Base-by-base conservation (phyloP, 1,284 basidiomycete species). In the Cutaneotrichosporon dermatis region DNA sequence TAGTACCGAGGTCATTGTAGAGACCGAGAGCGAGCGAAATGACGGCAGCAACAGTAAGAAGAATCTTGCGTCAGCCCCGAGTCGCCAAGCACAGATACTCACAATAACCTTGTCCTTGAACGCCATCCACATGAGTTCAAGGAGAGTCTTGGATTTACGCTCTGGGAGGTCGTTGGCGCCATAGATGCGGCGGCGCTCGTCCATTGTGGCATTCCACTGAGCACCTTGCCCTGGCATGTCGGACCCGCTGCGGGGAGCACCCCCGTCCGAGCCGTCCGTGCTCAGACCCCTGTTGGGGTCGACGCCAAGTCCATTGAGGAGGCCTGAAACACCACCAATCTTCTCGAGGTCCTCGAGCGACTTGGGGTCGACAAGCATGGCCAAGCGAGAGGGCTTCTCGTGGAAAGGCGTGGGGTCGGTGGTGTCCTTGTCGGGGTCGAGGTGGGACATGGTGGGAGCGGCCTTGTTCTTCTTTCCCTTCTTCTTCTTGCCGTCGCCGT, bases 11-110 rank as follows among this genome's bases (percentile, higher is more conserved):
- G 71, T 92, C 90, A 74, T 93, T 88, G 79, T 97, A 97, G 45
- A 99, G 80, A 55, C 96, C 95, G 16, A 99, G 85, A 8, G 92
- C 92, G 49, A 99, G 83, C 4, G 95, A 97, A 50, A 99, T 84
- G 55, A 91, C 85, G 4, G 96, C 95, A 42, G 93, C 92, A 69
- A 98, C 84, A 37, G 88, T 89, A 48, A 98, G 83, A 55, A 99
- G 79, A 65, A 97, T 86, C 88, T 92, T 40, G 46, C 12, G 44
- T 53, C 45, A 55, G 44, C 42, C 13, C 46, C 25, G 25, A 25
- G 25, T 25, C 25, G 25, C 25, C 25, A 25, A 25, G 25, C 25
- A 25, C 25, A 50, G 39, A 15, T 55, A 90, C 88, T 68, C 63
- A 82, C 81, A 73, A 97, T 79, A 66, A 97, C 90, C 81, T 94